Evolutionary conservation across 257 asterid genomes (phyloP), one percentile per base, ranked within the genome.

Genomic region (Mentha longifolia): DNA sequence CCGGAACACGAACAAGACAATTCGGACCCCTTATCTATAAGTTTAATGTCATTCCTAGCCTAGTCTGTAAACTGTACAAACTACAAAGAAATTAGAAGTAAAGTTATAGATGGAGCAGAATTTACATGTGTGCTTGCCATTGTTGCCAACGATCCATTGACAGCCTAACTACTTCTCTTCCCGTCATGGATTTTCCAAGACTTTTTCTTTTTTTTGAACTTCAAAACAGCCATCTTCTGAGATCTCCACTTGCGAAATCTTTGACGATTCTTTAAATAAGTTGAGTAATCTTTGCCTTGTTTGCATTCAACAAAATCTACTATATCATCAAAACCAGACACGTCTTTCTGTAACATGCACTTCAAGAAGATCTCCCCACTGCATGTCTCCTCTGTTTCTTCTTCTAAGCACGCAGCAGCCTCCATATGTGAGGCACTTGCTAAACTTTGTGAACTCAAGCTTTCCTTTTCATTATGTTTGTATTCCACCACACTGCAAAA

Each of bases 191-290:
- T 69, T 83, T 76, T 86, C 93, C 87, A 78, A 60, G 78, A 71
- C 16, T 76, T 78, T 81, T 84, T 89, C 89, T 79, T 88, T 70
- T 68, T 81, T 78, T 85, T 82, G 96, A 97, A 88, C 80, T 81
- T 81, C 67, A 88, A 68, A 77, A 80, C 77, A 41, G 89, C 92
- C 83, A 67, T 58, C 79, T 81, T 84, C 78, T 84, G 84, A 39
- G 70, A 75, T 74, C 67, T 89, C 90, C 91, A 75, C 77, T 63
- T 86, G 22, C 91, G 79, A 72, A 57, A 88, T 74, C 66, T 80
- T 67, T 74, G 54, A 7, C 95, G 86, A 73, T 84, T 83, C 85
- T 82, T 87, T 70, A 91, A 63, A 96, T 96, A 91, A 51, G 50
- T 49, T 15, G 85, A 35, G 79, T 87, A 94, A 73, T 91, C 89